Evolutionary conservation across 768 basidiomycete species (phyloP).

Genomic region (Auricularia sp.): DNA sequence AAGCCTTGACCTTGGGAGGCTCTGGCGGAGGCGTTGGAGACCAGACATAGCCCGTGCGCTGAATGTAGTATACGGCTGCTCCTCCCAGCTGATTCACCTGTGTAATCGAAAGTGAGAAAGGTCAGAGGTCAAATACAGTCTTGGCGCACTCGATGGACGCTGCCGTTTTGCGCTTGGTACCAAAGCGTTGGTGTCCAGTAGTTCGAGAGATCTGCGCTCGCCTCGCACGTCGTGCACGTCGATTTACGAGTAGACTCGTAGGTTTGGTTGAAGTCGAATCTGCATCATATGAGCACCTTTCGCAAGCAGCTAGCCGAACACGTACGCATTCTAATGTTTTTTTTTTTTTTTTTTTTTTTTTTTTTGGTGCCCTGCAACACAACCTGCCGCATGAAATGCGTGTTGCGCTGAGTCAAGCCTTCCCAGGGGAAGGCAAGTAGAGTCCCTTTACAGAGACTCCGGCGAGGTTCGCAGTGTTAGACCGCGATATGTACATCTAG

Average conservation of each 20-base stretch:
- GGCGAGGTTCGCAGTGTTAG: too few species aligned
- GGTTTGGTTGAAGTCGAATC: background rate
- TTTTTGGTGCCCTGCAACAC: too few species aligned
- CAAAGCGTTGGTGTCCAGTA: background rate
- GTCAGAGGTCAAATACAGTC: background rate
- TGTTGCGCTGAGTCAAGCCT: too few species aligned
- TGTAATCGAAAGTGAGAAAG: background rate
- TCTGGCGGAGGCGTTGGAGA: background rate
- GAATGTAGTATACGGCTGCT: background rate
- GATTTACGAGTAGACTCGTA: background rate
- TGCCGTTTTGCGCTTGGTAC: background rate
- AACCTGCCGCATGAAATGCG: too few species aligned
- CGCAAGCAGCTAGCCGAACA: background rate
- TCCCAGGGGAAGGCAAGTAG: too few species aligned
- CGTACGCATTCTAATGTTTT: background rate
- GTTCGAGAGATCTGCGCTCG: background rate
- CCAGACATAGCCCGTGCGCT: background rate
- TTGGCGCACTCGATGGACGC: background rate
- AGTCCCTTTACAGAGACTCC: too few species aligned
- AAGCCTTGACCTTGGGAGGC: background rate
- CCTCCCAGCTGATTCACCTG: background rate
- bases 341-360: too few species aligned
- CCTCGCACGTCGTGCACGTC: background rate
- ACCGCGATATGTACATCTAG: too few species aligned
- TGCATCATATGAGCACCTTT: background rate